Evolutionary conservation across 352 stramenopile species (phyloP).

Genomic region (Globisporangium radiosum): DNA sequence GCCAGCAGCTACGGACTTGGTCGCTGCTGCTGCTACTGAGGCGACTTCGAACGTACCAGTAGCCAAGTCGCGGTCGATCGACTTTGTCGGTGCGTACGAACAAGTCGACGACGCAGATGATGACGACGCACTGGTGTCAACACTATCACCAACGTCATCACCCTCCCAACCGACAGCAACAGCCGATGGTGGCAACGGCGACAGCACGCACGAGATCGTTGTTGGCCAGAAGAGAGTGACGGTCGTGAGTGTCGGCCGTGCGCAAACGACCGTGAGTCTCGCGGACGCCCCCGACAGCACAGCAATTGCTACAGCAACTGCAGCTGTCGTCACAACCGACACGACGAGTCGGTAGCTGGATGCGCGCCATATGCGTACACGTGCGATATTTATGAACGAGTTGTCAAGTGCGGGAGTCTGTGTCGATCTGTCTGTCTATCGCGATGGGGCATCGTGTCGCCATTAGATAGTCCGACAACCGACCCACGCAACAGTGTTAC

Average conservation of each 20-base stretch:
- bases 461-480: no score
- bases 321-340: no score
- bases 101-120: not conserved
- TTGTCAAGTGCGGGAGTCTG: not conserved
- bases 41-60: no score
- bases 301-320: not conserved
- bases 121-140: not conserved
- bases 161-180: not conserved
- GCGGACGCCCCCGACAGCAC: slow-evolving; percentile 3
- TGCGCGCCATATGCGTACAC: not conserved
- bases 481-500: no score
- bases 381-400: slow-evolving; percentile 5
- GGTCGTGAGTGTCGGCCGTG: slow-evolving; percentile 31
- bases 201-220: slow-evolving; percentile 20
- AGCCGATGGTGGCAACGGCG: slow-evolving; percentile 7
- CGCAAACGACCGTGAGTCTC: slow-evolving; percentile 29
- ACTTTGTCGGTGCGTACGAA: slow-evolving; percentile 13
- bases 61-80: slow-evolving; percentile 3
- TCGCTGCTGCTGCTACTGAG: not conserved
- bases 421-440: no score
- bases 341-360: not conserved
- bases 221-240: slow-evolving; percentile 33
- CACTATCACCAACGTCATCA: no score
- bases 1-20: slow-evolving; percentile 5
- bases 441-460: no score